Evolutionary conservation across 1,284 basidiomycete genomes (phyloP).

Genomic region (Athelia psychrophila): DNA sequence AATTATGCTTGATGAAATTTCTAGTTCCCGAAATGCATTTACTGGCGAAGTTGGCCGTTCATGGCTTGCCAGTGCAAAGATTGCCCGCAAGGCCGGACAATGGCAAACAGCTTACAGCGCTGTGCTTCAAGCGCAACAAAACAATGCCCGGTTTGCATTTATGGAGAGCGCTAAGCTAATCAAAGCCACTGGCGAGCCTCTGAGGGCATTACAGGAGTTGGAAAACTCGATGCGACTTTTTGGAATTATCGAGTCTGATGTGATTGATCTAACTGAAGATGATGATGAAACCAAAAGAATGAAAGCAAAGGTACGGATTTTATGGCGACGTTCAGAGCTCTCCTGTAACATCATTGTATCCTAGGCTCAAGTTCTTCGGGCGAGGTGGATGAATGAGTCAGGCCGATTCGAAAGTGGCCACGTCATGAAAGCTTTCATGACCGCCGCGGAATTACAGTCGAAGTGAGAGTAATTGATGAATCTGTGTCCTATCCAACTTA

Average conservation of each 20-base stretch:
- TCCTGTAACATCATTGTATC: background rate
- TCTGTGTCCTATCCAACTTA: constrained; percentile 4
- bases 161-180: constrained; percentile 91
- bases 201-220: constrained; percentile 88
- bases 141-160: constrained; percentile 78
- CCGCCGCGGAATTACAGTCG: constrained; percentile 52
- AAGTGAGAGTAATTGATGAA: constrained; percentile 40
- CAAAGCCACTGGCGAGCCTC: constrained; percentile 76
- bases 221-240: constrained; percentile 70
- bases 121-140: constrained; percentile 86
- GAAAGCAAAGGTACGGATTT: constrained; percentile 69
- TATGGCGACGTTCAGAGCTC: background rate
- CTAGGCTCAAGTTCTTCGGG: constrained; percentile 85
- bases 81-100: constrained; percentile 93
- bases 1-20: constrained; percentile 12
- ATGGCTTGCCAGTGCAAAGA: constrained; percentile 94
- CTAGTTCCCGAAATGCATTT: constrained; percentile 33
- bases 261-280: constrained; percentile 58
- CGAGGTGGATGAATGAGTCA: constrained; percentile 92
- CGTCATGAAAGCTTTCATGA: constrained; percentile 59
- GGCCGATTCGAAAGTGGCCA: constrained; percentile 76
- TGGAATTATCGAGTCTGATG: constrained; percentile 37
- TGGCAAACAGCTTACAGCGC: constrained; percentile 98
- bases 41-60: constrained; percentile 71
- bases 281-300: constrained; percentile 44